Evolutionary conservation across 2,329 filamentous ascomycete species (phyloP).

Genomic region (Penicillium glabrum): DNA sequence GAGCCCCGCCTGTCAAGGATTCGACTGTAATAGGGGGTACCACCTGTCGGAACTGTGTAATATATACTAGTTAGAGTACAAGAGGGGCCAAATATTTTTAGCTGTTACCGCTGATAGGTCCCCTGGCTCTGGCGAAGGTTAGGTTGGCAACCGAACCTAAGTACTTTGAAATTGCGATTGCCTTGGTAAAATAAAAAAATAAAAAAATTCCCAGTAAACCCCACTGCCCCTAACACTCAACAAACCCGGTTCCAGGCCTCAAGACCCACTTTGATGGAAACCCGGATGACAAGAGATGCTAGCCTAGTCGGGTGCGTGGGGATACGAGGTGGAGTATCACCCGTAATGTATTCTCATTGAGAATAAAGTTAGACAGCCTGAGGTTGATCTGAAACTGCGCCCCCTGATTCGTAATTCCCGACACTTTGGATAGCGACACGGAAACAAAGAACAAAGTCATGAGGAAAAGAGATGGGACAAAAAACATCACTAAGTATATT

Average conservation of each 20-base stretch:
- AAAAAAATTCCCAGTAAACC: neutral
- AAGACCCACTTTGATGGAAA: constrained; percentile 5
- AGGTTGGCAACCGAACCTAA: constrained; percentile 14
- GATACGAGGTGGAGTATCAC: constrained; percentile 14
- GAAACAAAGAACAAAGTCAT: neutral
- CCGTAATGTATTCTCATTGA: neutral
- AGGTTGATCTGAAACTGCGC: constrained; percentile 15
- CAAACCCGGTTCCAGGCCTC: neutral
- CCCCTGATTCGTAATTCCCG: constrained; percentile 3
- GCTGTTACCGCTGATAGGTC: constrained; percentile 4
- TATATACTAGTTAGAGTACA: constrained; percentile 3
- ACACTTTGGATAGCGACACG: neutral
- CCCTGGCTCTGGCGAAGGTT: constrained; percentile 1
- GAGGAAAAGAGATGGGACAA: neutral
- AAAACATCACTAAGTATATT: neutral
- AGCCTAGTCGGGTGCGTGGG: constrained; percentile 15
- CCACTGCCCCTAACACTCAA: neutral
- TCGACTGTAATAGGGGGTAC: constrained; percentile 5
- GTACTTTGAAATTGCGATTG: constrained; percentile 18
- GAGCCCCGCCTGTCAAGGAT: constrained; percentile 13
- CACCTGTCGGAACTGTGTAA: constrained; percentile 13
- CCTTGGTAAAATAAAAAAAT: constrained; percentile 3
- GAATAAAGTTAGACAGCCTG: constrained; percentile 17
- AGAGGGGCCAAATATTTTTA: constrained; percentile 14
- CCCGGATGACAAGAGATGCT: constrained; percentile 1